phyloP scores from a whole-genome alignment of 23 red algal genomes.

The Agarophyton chilense region DNA sequence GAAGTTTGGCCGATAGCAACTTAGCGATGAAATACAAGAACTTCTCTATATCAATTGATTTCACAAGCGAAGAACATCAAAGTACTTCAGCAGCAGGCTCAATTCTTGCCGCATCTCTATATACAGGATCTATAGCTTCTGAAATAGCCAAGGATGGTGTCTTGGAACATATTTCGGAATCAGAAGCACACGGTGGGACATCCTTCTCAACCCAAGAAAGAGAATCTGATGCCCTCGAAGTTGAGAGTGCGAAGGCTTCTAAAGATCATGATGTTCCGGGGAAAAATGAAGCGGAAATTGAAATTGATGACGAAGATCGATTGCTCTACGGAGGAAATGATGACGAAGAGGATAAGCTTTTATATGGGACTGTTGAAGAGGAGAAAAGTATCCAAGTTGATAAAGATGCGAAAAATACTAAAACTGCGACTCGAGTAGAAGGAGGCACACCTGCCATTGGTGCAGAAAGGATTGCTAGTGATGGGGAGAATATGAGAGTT shows the following conservation, averaged over 20 bases:
- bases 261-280: not conserved
- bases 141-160: slow-evolving; percentile 31
- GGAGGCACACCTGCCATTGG: not conserved
- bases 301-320: slow-evolving; percentile 62
- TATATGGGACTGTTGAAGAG: slow-evolving; percentile 38
- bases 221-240: not conserved
- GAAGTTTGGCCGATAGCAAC: not conserved
- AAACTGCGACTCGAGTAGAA: too few species aligned
- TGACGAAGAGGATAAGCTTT: slow-evolving; percentile 66
- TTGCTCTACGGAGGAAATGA: slow-evolving; percentile 56
- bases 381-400: not conserved
- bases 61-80: not conserved
- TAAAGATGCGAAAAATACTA: not conserved
- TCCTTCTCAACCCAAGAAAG: not conserved
- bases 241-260: not conserved
- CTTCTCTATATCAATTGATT: slow-evolving; percentile 43
- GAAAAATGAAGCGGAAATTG: slow-evolving; percentile 6
- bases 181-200: not conserved
- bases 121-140: slow-evolving; percentile 52
- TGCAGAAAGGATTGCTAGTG: not conserved
- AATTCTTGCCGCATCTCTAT: slow-evolving; percentile 42
- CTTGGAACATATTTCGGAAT: not conserved
- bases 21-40: slow-evolving; percentile 13
- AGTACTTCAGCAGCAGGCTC: not conserved
- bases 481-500: not conserved